phyloP scores from a whole-genome alignment of 2,329 filamentous ascomycete species.

The Anthostomella pinea region DNA sequence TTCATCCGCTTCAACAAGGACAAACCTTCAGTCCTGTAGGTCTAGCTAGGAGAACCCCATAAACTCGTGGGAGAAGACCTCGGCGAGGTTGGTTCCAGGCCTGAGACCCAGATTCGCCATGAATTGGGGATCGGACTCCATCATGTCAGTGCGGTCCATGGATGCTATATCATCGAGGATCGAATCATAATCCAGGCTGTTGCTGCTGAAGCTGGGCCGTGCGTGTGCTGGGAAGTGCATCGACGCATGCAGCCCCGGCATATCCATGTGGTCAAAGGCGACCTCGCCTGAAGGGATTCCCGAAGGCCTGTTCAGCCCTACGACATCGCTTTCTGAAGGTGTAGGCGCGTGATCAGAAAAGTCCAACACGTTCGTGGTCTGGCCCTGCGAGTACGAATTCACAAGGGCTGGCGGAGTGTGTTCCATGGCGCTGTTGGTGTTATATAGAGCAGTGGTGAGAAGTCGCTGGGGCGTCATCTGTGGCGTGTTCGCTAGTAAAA shows the following conservation, averaged over 20 bases:
- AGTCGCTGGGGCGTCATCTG: constrained; percentile 2
- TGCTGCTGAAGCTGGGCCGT: constrained; percentile 23
- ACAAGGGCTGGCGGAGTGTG: constrained; percentile 2
- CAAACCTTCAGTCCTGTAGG: no score
- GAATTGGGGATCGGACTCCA: constrained; percentile 59
- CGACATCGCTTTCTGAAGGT: constrained; percentile 1
- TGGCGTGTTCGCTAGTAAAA: neutral
- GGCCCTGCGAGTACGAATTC: constrained; percentile 3
- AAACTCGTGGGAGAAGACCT: constrained; percentile 31
- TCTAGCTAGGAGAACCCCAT: constrained; percentile 21
- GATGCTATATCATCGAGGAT: constrained; percentile 51
- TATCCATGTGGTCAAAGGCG: constrained; percentile 5
- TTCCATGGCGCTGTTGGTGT: constrained; percentile 1
- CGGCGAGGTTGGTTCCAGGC: constrained; percentile 57
- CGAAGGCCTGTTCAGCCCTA: constrained; percentile 3
- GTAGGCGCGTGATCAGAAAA: constrained; percentile 1
- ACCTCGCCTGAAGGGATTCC: neutral
- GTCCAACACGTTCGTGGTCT: constrained; percentile 3
- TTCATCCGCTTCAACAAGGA: no score
- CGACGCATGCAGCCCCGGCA: constrained; percentile 3
- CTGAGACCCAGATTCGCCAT: constrained; percentile 66
- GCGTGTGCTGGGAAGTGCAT: constrained; percentile 9
- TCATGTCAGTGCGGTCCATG: constrained; percentile 46
- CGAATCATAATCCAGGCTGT: constrained; percentile 46
- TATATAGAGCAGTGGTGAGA: constrained; percentile 1